These are phyloP conservation scores for Rhinocladiella mackenziei DNA, from an alignment of 2,329 filamentous ascomycete genomes.

Conservation along the genomic window DNA sequence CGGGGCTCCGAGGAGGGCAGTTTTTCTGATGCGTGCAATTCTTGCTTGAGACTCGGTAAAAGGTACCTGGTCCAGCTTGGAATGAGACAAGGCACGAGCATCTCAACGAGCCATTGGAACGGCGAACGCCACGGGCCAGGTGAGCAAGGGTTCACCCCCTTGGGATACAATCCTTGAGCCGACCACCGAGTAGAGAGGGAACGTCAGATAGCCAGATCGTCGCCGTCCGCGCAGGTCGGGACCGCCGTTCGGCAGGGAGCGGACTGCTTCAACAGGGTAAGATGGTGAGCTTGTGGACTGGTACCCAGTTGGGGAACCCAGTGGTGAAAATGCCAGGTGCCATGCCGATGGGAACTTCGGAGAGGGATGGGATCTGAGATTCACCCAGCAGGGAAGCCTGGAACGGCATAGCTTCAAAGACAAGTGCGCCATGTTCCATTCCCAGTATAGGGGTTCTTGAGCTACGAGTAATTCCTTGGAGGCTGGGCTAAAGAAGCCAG, in stretches of 20 bases:
- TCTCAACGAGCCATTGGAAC: constrained; percentile 11
- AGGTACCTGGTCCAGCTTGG: constrained; percentile 13
- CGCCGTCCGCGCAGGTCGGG: constrained; percentile 19
- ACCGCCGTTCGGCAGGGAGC: constrained; percentile 20
- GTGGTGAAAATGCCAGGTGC: constrained; percentile 6
- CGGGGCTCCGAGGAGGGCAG: constrained; percentile 9
- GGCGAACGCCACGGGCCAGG: constrained; percentile 6
- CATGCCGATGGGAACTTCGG: constrained; percentile 11
- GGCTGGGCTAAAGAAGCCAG: constrained; percentile 9
- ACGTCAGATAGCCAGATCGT: constrained; percentile 26
- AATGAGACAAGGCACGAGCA: constrained; percentile 9
- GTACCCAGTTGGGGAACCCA: constrained; percentile 1
- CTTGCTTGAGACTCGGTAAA: constrained; percentile 17
- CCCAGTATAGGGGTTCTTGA: not conserved
- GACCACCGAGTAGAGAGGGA: constrained; percentile 5
- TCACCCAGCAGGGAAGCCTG: constrained; percentile 7
- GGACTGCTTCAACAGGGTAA: constrained; percentile 5
- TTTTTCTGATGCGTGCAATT: constrained; percentile 1
- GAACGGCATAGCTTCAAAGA: constrained; percentile 13
- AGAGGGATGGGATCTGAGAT: constrained; percentile 13
- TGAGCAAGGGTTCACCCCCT: constrained; percentile 13
- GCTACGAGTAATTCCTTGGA: constrained; percentile 9
- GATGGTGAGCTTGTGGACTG: not conserved
- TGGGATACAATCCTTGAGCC: constrained; percentile 10
- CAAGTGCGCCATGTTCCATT: constrained; percentile 6